Evolutionary conservation across 2,329 filamentous ascomycete genomes (phyloP).

Genomic region (Penicillium polonicum): DNA sequence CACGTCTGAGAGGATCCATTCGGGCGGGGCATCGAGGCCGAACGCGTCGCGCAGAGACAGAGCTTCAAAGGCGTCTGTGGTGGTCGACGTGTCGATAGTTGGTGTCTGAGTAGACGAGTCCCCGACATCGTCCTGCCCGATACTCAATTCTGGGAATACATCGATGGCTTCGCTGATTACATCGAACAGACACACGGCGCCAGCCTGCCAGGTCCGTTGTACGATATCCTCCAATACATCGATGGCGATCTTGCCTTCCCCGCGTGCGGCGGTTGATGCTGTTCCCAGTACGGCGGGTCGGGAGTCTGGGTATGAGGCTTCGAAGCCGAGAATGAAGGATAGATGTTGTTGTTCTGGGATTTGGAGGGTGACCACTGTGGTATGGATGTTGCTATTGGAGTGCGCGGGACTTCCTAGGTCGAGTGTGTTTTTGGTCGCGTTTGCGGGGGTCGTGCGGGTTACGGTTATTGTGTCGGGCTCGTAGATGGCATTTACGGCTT

Average conservation of each 20-base stretch:
- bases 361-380: slow-evolving; percentile 57
- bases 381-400: slow-evolving; percentile 26
- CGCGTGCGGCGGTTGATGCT: slow-evolving; percentile 70
- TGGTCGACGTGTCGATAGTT: neutral
- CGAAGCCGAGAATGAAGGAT: slow-evolving; percentile 62
- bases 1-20: slow-evolving; percentile 73
- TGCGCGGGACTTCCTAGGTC: slow-evolving; percentile 27
- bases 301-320: slow-evolving; percentile 68
- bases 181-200: slow-evolving; percentile 84
- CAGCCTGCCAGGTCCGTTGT: slow-evolving; percentile 65
- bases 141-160: slow-evolving; percentile 56
- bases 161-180: slow-evolving; percentile 67
- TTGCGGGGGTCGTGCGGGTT: slow-evolving; percentile 24
- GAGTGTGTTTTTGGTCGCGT: slow-evolving; percentile 27
- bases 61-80: slow-evolving; percentile 25
- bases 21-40: slow-evolving; percentile 45
- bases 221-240: slow-evolving; percentile 67
- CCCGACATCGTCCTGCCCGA: slow-evolving; percentile 28
- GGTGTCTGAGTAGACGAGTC: slow-evolving; percentile 12
- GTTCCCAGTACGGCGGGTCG: slow-evolving; percentile 74
- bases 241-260: slow-evolving; percentile 71
- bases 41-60: slow-evolving; percentile 31
- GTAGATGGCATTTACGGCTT: slow-evolving; percentile 58
- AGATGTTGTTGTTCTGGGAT: slow-evolving; percentile 59
- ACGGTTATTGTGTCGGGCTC: slow-evolving; percentile 61